phyloP scores from a whole-genome alignment of 2,329 filamentous ascomycete species.

The Phyllosticta capitalensis region DNA sequence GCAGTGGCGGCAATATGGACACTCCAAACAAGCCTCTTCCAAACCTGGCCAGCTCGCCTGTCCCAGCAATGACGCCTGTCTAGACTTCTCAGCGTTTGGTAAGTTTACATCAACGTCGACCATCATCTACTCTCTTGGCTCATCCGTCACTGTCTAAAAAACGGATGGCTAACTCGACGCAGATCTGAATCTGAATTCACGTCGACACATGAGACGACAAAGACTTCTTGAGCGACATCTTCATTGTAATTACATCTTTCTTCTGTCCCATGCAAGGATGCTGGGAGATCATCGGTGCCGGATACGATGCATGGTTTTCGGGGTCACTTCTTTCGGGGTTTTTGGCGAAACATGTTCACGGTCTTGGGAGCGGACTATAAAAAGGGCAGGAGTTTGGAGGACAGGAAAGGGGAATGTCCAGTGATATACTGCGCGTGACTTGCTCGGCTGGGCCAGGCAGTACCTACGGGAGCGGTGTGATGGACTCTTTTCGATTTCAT shows the following conservation, averaged over 20 bases:
- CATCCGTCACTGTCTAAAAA: not conserved
- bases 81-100: not conserved
- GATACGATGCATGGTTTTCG: not conserved
- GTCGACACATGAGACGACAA: not conserved
- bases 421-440: constrained; percentile 8
- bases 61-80: constrained; percentile 7
- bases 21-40: constrained; percentile 16
- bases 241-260: constrained; percentile 9
- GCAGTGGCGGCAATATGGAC: constrained; percentile 38
- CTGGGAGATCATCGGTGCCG: not conserved
- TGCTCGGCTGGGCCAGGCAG: constrained; percentile 3
- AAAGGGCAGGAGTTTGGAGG: constrained; percentile 5
- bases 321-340: constrained; percentile 1
- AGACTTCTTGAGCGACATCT: not conserved
- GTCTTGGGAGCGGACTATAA: constrained; percentile 7
- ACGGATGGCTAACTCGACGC: not conserved
- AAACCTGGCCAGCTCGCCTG: constrained; percentile 4
- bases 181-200: not conserved
- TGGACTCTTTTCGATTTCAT: not conserved
- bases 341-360: constrained; percentile 6
- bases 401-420: not conserved
- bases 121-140: not conserved
- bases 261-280: not conserved
- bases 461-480: not conserved
- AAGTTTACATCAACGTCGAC: not conserved